Evolutionary conservation across 345 rosid species (phyloP).

Genomic region (Combretum micranthum): DNA sequence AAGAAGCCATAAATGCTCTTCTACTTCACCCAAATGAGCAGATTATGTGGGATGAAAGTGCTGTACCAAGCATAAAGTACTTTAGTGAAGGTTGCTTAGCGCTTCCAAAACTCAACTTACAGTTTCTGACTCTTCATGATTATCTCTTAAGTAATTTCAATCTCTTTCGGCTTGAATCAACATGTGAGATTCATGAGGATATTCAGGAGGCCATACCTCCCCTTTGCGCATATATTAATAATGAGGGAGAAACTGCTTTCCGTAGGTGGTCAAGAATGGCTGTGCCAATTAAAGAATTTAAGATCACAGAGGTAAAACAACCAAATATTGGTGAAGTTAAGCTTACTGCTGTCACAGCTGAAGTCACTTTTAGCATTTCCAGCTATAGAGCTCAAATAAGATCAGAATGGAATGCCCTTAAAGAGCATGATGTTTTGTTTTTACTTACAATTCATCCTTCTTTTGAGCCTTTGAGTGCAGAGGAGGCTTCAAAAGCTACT

Average conservation of each 20-base stretch:
- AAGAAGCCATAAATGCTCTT: conserved; percentile 96
- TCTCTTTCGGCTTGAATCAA: conserved; percentile 96
- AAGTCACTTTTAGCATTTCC: conserved; percentile 77
- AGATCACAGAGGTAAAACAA: conserved; percentile 75
- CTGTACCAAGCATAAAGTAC: conserved; percentile 96
- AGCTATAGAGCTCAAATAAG: conserved; percentile 83
- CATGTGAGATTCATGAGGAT: conserved; percentile 98
- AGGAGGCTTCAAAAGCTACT: conserved; percentile 84
- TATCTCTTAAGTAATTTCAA: conserved; percentile 93
- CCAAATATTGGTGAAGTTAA: conserved; percentile 98
- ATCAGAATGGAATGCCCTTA: conserved; percentile 94
- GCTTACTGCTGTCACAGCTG: conserved; percentile 83
- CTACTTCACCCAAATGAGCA: conserved; percentile 98
- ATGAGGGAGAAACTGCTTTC: conserved; percentile 84
- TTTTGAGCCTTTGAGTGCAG: conserved; percentile 92
- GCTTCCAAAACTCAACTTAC: conserved; percentile 96
- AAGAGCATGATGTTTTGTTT: conserved; percentile 98
- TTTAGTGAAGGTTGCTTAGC: conserved; percentile 99
- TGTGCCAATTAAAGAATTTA: conserved; percentile 76
- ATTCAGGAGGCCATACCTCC: conserved; percentile 98
- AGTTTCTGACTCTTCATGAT: conserved; percentile 93
- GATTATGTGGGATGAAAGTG: conserved; percentile 99
- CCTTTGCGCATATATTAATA: conserved; percentile 80
- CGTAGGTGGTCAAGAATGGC: conserved; percentile 99
- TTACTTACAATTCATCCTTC: conserved; percentile 83